Evolutionary conservation across 2,329 filamentous ascomycete genomes (phyloP).

Genomic region (Cladosporium colombiae): DNA sequence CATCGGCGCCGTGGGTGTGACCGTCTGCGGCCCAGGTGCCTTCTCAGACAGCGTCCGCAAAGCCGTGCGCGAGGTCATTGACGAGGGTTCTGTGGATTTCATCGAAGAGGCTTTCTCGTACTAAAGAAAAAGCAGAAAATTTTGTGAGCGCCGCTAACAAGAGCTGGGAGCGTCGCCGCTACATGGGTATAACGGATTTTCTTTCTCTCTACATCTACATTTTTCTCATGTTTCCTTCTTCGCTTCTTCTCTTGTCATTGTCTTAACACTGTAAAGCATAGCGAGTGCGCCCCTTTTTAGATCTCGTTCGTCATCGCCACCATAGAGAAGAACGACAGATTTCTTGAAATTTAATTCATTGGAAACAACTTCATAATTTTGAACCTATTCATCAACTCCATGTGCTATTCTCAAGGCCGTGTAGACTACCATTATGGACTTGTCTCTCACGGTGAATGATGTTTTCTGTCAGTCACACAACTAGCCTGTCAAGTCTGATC

Average conservation of each 20-base stretch:
- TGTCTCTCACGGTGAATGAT: no score
- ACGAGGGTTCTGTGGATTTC: slow-evolving; percentile 60
- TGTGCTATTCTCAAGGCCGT: no score
- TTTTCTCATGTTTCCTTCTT: background rate
- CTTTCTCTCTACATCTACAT: background rate
- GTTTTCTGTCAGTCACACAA: no score
- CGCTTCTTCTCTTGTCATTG: background rate
- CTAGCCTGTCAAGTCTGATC: no score
- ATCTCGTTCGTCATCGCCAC: background rate
- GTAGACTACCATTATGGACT: no score
- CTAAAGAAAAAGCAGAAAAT: slow-evolving; percentile 37
- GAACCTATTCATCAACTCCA: no score
- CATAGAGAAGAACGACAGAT: background rate
- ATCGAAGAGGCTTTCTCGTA: slow-evolving; percentile 68
- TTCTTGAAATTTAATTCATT: background rate
- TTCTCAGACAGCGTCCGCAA: slow-evolving; percentile 63
- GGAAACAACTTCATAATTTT: background rate
- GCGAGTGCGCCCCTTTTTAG: background rate
- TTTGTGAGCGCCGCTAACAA: slow-evolving; percentile 1
- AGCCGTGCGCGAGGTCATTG: slow-evolving; percentile 54
- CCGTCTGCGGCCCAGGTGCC: slow-evolving; percentile 63
- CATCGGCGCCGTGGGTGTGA: slow-evolving; percentile 61
- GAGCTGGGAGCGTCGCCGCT: slow-evolving; percentile 7
- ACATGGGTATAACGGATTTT: slow-evolving; percentile 8
- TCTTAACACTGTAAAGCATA: slow-evolving; percentile 3